Percentiles rank a stretch among this genome's conserved stretches.
Evolutionary conservation across 371 early-diverging fungal genomes (phyloP).

Genomic region (Mortierella sp.): DNA sequence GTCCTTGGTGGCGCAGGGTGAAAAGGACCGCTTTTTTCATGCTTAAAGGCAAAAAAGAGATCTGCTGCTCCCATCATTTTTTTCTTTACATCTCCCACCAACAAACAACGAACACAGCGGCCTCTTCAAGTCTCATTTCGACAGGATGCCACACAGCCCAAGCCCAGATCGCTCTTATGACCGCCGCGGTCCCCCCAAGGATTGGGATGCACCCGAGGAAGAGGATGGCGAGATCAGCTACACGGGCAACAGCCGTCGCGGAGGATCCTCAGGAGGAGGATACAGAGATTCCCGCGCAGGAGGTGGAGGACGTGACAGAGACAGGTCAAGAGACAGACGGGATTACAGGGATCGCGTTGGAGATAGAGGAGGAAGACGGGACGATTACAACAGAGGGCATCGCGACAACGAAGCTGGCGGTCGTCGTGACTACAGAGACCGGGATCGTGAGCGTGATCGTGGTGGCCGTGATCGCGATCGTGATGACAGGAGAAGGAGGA

Average conservation of each 20-base stretch:
- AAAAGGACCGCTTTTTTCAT: slow-evolving; percentile 3
- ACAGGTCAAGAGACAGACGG: slow-evolving; percentile 22
- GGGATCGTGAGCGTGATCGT: slow-evolving; percentile 4
- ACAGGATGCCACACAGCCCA: slow-evolving; percentile 37
- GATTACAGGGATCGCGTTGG: slow-evolving; percentile 24
- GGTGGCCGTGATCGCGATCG: background rate
- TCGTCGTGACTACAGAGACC: slow-evolving; percentile 36
- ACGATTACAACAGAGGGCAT: slow-evolving; percentile 22
- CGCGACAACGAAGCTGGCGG: background rate
- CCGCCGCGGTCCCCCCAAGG: slow-evolving; percentile 40
- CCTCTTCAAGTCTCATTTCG: background rate
- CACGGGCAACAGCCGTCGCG: slow-evolving; percentile 17
- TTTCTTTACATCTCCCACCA: background rate
- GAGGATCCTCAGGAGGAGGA: slow-evolving; percentile 12
- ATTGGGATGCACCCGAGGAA: slow-evolving; percentile 58
- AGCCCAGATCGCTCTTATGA: slow-evolving; percentile 41
- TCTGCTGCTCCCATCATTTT: background rate
- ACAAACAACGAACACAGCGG: background rate
- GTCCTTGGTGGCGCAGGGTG: slow-evolving; percentile 4
- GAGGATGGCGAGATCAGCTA: slow-evolving; percentile 56
- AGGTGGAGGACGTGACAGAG: slow-evolving; percentile 22
- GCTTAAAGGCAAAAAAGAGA: background rate
- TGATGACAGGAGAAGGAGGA: slow-evolving; percentile 23
- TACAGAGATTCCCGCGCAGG: slow-evolving; percentile 19
- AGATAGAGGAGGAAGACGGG: slow-evolving; percentile 26